Conservation (phyloP, 2,329 filamentous ascomycete species). For the Colletotrichum cordylinicola region DNA sequence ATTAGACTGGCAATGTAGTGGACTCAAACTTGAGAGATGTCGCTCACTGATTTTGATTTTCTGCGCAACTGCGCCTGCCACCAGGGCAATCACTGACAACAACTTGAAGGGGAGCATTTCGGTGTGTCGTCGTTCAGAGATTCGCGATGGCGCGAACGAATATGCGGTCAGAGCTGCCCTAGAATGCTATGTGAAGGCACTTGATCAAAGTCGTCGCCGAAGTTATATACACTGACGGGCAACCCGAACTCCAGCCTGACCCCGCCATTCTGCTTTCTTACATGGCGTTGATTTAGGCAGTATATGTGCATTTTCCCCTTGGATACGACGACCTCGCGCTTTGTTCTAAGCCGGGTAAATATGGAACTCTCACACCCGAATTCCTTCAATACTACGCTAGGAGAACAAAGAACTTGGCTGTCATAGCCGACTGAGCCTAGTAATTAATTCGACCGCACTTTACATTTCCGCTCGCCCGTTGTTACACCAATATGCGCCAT, state of each 20-base stretch:
- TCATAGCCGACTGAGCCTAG: background rate
- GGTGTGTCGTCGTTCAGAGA: background rate
- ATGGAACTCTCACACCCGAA: background rate
- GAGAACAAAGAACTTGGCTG: background rate
- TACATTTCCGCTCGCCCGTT: background rate
- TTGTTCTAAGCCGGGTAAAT: background rate
- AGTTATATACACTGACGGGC: background rate
- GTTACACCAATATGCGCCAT: background rate
- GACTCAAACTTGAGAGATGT: background rate
- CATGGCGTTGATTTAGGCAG: background rate
- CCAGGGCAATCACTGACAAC: background rate
- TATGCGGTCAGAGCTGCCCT: background rate
- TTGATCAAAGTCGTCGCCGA: background rate
- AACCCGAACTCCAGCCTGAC: background rate
- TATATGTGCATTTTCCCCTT: background rate
- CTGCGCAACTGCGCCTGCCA: background rate
- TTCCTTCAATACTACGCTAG: background rate
- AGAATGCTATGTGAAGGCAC: rapidly evolving
- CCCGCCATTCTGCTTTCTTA: background rate
- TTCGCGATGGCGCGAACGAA: background rate
- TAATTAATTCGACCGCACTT: background rate
- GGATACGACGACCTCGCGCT: background rate
- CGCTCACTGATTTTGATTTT: constrained; percentile 7
- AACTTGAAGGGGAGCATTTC: background rate
- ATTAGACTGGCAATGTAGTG: background rate